Evolutionary conservation across 2,329 filamentous ascomycete species (phyloP).

Genomic region (Epichloe hybrida): DNA sequence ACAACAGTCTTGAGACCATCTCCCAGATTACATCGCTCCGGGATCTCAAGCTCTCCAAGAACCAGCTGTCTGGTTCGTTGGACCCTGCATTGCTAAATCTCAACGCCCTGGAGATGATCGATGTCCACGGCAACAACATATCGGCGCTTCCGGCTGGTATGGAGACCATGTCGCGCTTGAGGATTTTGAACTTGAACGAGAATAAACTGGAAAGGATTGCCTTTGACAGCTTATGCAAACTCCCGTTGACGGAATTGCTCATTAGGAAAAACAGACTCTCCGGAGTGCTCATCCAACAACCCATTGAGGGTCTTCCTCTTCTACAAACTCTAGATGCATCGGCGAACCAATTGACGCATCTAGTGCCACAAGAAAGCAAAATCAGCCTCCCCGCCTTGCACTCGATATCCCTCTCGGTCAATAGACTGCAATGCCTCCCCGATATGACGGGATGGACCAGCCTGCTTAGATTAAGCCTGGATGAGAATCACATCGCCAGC

Average conservation of each 20-base stretch:
- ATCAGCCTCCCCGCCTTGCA: constrained; percentile 58
- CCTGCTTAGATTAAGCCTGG: constrained; percentile 59
- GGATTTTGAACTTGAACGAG: constrained; percentile 64
- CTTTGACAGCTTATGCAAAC: constrained; percentile 50
- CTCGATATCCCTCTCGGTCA: constrained; percentile 64
- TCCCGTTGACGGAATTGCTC: constrained; percentile 61
- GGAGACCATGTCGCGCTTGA: constrained; percentile 52
- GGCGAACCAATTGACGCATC: constrained; percentile 54
- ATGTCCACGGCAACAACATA: constrained; percentile 70
- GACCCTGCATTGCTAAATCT: constrained; percentile 50
- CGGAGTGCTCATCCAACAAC: constrained; percentile 55
- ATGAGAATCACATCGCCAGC: constrained; percentile 65
- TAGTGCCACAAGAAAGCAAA: constrained; percentile 28
- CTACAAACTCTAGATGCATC: constrained; percentile 69
- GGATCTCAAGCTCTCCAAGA: constrained; percentile 72
- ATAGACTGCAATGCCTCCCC: constrained; percentile 61
- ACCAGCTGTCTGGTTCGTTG: constrained; percentile 56
- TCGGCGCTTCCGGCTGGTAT: constrained; percentile 55
- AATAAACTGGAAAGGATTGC: constrained; percentile 64
- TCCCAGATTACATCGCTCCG: constrained; percentile 58
- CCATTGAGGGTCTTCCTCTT: constrained; percentile 42
- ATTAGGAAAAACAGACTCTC: constrained; percentile 67
- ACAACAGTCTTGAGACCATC: constrained; percentile 58
- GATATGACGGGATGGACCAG: constrained; percentile 60
- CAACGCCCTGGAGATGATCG: constrained; percentile 60